These are phyloP conservation scores for Colletotrichum sp. DNA, from an alignment of 2,329 filamentous ascomycete genomes.

Conservation along the genomic window DNA sequence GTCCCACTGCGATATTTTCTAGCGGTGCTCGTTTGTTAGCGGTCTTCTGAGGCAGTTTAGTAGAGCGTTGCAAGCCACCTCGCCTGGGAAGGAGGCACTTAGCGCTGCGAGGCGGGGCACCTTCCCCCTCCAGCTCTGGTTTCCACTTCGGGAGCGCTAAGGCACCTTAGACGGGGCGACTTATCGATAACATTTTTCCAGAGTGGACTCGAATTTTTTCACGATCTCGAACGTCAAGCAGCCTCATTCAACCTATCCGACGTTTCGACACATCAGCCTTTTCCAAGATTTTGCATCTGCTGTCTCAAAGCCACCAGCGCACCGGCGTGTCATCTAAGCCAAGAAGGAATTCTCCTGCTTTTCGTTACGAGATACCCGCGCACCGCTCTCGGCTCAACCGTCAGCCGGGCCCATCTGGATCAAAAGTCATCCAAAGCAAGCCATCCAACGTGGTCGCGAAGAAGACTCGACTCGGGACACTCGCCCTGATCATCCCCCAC, in stretches of 20 bases:
- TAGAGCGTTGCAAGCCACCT: background rate
- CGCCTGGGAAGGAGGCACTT: background rate
- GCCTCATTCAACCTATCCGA: background rate
- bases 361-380: background rate
- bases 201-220: conserved; percentile 15
- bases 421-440: background rate
- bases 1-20: background rate
- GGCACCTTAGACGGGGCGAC: background rate
- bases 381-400: background rate
- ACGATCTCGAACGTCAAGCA: background rate
- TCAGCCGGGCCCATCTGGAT: background rate
- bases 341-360: background rate
- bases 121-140: background rate
- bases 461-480: background rate
- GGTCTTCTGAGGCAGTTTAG: background rate
- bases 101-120: background rate
- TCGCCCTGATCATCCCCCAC: background rate
- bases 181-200: conserved; percentile 14
- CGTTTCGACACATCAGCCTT: background rate
- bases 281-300: background rate
- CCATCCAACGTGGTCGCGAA: conserved; percentile 11
- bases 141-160: background rate
- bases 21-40: background rate
- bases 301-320: background rate
- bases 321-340: background rate